Evolutionary conservation across 768 basidiomycete genomes (phyloP).

Genomic region (Auricularia cornea): DNA sequence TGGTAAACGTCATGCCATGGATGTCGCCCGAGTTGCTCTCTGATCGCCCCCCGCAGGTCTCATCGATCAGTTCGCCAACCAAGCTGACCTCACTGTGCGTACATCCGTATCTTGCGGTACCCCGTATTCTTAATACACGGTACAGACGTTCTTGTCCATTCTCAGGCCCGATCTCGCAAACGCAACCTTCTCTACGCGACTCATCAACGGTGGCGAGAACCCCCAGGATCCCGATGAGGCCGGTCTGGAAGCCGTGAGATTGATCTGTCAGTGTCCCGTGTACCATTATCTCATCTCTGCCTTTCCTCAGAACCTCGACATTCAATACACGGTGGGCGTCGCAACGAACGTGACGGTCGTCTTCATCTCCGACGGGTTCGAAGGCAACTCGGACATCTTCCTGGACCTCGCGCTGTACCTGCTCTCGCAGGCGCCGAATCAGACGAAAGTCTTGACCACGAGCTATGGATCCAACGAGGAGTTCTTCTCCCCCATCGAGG

Average conservation of each 20-base stretch:
- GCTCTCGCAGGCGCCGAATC: background rate
- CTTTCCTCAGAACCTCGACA: constrained; percentile 18
- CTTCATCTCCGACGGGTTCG: constrained; percentile 28
- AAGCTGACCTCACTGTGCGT: constrained; percentile 16
- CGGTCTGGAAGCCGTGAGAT: constrained; percentile 7
- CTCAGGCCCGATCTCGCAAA: constrained; percentile 13
- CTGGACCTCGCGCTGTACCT: constrained; percentile 15
- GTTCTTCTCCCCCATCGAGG: constrained; percentile 12
- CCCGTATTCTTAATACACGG: too few species aligned
- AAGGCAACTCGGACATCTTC: constrained; percentile 15
- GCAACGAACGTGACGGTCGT: constrained; percentile 25
- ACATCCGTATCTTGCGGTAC: background rate
- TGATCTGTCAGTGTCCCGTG: too few species aligned
- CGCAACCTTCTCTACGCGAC: constrained; percentile 13
- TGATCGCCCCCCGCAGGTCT: constrained; percentile 2
- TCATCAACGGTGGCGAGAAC: constrained; percentile 14
- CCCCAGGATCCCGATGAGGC: constrained; percentile 6
- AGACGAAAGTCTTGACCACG: constrained; percentile 22
- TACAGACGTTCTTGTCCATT: background rate
- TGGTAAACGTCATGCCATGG: constrained; percentile 1
- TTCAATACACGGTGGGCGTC: constrained; percentile 31
- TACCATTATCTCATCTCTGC: too few species aligned
- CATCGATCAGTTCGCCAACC: constrained; percentile 23
- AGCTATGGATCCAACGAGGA: constrained; percentile 27
- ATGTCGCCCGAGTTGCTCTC: too few species aligned